These are phyloP conservation scores for Aspergillus incahuasiensis DNA, from an alignment of 495 filamentous ascomycete species.

Conservation along the genomic window DNA sequence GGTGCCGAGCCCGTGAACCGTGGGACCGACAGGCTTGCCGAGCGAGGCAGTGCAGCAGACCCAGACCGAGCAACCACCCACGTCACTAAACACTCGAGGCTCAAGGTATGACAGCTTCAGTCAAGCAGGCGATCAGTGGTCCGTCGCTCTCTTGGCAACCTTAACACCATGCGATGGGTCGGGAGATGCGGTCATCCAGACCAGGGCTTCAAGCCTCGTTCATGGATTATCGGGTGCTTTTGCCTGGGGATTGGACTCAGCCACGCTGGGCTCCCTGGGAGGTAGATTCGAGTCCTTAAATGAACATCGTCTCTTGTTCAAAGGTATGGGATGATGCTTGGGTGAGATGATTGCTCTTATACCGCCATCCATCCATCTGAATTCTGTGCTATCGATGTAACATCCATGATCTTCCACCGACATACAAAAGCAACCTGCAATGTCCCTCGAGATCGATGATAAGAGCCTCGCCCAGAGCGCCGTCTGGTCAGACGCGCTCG, in stretches of 20 bases:
- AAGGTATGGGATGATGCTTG: not conserved
- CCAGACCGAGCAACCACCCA: not conserved
- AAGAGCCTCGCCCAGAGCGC: not conserved
- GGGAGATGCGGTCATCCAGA: not conserved
- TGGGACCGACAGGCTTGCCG: not conserved
- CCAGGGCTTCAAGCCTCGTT: not conserved
- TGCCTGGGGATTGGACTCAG: not conserved
- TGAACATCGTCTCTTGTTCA: not conserved
- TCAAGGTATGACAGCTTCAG: not conserved
- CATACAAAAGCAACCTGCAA: not conserved
- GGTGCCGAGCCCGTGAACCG: not conserved
- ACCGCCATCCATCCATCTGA: no score
- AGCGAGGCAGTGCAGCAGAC: not conserved
- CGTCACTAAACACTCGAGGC: not conserved
- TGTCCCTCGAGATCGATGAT: constrained; percentile 1
- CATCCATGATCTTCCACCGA: not conserved
- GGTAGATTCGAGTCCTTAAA: not conserved
- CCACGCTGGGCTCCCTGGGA: not conserved
- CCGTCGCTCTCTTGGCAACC: not conserved
- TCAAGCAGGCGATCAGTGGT: not conserved
- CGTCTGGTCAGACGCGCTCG: not conserved
- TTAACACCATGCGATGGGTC: not conserved
- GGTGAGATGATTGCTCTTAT: no score
- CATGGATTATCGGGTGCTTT: not conserved
- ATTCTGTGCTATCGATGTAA: no score